Evolutionary conservation across 352 stramenopile species (phyloP), one percentile per base, ranked within the genome.

Genomic region (Globisporangium canariense): DNA sequence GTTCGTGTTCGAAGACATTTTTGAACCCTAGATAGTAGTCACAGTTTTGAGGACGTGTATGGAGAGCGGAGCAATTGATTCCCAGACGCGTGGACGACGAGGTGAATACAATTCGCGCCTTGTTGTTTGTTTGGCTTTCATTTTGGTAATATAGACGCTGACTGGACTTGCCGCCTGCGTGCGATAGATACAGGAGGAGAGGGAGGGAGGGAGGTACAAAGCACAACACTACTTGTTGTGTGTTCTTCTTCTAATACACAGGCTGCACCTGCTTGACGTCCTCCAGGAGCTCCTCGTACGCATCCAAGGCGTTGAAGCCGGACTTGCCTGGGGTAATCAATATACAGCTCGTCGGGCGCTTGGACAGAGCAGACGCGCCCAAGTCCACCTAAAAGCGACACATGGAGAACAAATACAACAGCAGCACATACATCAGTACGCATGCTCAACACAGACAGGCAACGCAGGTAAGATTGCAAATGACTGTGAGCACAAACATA

Each of bases 311-410:
- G 67, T 87, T 90, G 60, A 97, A 97, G 46, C 90, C 90, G 32
- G 91, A 80, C 78, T 98, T 98, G 55, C 86, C 87, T 34, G 89
- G 83, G 51, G 91, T 98, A 62, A 99, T 91, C 67, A 99, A 78
- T 77, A 99, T 98, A 84, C 94, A 98, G 86, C 94, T 99, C 46
- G 98, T 99, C 45, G 98, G 98, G 62, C 98, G 81, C 84, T 99
- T 99, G 32, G 97, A 99, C 65, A 95, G 88, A 34, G 96, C 97
- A 5, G 97, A 98, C 20, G 96, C 96, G 51, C 97, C 97, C 49
- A 99, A 79, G 66, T 96, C 88, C 60, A 94, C 80, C 85, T 93
- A 30, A 4, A 51, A 57, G 18, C 7, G 55, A 45, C n/a, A 62
- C 68, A 68, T 10, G n/a, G 74, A n/a, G 38, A 14, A 70, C 53